Evolutionary conservation across 768 basidiomycete genomes (phyloP).

Genomic region (Strobilomyces dryophilus): DNA sequence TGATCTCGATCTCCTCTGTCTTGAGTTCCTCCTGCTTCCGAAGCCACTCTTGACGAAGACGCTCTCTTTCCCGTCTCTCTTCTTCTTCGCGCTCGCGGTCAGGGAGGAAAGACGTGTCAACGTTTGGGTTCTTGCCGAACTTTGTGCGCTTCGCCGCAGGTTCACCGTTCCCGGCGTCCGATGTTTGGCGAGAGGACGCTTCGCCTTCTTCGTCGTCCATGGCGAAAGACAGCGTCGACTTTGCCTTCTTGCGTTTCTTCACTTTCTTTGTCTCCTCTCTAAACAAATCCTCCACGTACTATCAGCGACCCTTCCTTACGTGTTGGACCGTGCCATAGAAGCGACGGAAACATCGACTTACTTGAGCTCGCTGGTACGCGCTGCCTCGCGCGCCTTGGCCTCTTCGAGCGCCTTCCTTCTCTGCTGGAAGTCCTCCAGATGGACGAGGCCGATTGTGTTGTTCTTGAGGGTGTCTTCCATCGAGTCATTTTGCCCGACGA

Average conservation of each 20-base stretch:
- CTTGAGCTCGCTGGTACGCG: constrained; percentile 80
- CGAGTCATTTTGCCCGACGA: constrained; percentile 91
- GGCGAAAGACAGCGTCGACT: constrained; percentile 88
- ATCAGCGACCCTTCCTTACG: constrained; percentile 52
- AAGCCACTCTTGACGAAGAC: constrained; percentile 88
- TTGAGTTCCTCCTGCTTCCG: constrained; percentile 65
- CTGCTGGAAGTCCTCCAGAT: constrained; percentile 90
- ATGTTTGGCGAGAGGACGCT: constrained; percentile 36
- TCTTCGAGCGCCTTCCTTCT: constrained; percentile 86
- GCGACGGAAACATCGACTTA: constrained; percentile 44
- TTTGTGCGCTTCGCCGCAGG: constrained; percentile 67
- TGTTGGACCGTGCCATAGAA: constrained; percentile 5
- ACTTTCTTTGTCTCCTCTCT: constrained; percentile 81
- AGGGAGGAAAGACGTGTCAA: constrained; percentile 97
- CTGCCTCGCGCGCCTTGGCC: constrained; percentile 85
- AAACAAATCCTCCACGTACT: constrained; percentile 77
- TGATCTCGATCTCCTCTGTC: constrained; percentile 78
- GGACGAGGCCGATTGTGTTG: constrained; percentile 87
- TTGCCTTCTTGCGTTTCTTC: constrained; percentile 93
- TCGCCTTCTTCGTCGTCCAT: constrained; percentile 72
- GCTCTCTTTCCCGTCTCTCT: constrained; percentile 85
- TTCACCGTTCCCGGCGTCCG: constrained; percentile 37
- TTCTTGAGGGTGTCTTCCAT: constrained; percentile 92
- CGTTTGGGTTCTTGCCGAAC: constrained; percentile 91
- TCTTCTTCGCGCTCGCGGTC: constrained; percentile 96